Conservation (phyloP, 2,329 filamentous ascomycete species). For the Sporothrix dimorphospora region DNA sequence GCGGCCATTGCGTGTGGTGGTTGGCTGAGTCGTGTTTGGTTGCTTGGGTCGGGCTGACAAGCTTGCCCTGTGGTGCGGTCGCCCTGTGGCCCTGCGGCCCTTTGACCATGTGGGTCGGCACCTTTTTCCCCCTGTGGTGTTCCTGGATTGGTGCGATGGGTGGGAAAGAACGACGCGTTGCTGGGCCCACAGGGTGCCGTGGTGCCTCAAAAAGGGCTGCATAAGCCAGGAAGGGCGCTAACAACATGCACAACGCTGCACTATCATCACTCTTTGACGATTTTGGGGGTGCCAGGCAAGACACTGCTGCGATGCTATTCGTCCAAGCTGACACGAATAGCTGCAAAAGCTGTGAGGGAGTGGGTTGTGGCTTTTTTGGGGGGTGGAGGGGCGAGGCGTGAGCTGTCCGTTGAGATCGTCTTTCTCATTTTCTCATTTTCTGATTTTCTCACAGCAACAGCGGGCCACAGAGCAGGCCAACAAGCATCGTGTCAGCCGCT, state of each 20-base stretch:
- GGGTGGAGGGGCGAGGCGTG: not conserved
- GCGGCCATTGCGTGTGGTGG: slow-evolving; percentile 2
- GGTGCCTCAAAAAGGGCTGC: slow-evolving; percentile 7
- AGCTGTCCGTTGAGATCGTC: not conserved
- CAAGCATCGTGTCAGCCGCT: not conserved
- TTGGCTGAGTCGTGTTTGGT: slow-evolving; percentile 3
- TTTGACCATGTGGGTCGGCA: not conserved
- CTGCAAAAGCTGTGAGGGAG: not conserved
- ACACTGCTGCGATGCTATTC: not conserved
- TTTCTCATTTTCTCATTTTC: slow-evolving; percentile 6
- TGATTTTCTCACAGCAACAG: not conserved
- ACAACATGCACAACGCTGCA: not conserved
- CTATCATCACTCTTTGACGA: not conserved
- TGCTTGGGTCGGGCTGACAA: not conserved
- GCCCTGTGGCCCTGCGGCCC: not conserved
- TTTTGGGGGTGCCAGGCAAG: not conserved
- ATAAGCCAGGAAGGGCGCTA: slow-evolving; percentile 7
- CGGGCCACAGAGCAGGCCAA: not conserved
- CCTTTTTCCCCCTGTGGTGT: not conserved
- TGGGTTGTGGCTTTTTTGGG: not conserved
- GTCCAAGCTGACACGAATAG: not conserved
- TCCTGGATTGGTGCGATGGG: not conserved
- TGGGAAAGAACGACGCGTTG: not conserved
- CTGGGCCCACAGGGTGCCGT: not conserved
- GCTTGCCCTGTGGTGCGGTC: not conserved